Evolutionary conservation across 306 rosid genomes (phyloP).

Genomic region (Astragalus glycyphyllos): DNA sequence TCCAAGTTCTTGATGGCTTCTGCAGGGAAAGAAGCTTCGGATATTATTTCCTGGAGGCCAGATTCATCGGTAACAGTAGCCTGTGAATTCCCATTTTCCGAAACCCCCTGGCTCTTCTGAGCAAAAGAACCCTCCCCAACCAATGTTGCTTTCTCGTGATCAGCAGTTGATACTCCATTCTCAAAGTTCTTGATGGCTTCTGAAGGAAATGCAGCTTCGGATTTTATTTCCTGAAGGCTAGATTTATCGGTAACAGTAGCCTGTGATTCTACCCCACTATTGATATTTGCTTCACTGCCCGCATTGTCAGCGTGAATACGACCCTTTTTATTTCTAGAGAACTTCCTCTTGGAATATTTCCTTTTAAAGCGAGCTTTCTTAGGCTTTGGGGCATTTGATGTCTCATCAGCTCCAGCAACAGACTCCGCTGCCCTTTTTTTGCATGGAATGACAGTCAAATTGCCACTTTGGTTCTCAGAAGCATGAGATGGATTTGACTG

Average conservation of each 20-base stretch:
- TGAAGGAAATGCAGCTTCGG: slow-evolving; percentile 23
- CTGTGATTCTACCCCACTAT: slow-evolving; percentile 29
- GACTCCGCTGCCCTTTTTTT: slow-evolving; percentile 57
- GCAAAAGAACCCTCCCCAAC: no score
- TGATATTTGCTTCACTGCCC: slow-evolving; percentile 24
- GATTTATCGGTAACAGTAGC: slow-evolving; percentile 33
- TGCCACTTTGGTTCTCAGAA: slow-evolving; percentile 50
- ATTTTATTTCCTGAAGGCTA: slow-evolving; percentile 31
- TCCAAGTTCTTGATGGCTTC: slow-evolving; percentile 43
- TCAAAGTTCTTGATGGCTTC: slow-evolving; percentile 42
- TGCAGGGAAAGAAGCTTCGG: neutral
- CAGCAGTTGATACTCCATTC: slow-evolving; percentile 29
- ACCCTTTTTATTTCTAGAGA: slow-evolving; percentile 37
- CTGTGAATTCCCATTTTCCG: neutral
- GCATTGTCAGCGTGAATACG: slow-evolving; percentile 27
- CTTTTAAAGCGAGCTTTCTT: slow-evolving; percentile 63
- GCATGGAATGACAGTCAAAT: slow-evolving; percentile 77
- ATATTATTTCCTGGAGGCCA: slow-evolving; percentile 31
- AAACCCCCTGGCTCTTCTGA: no score
- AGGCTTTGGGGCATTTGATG: slow-evolving; percentile 50
- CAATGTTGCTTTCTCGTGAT: slow-evolving; percentile 25
- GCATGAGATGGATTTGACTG: slow-evolving; percentile 60
- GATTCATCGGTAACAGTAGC: slow-evolving; percentile 33
- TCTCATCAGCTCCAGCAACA: slow-evolving; percentile 42
- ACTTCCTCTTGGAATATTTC: slow-evolving; percentile 55